These are phyloP conservation scores for Ensete glaucum DNA, from an alignment of 176 grass and related monocot species.

Conservation along the genomic window DNA sequence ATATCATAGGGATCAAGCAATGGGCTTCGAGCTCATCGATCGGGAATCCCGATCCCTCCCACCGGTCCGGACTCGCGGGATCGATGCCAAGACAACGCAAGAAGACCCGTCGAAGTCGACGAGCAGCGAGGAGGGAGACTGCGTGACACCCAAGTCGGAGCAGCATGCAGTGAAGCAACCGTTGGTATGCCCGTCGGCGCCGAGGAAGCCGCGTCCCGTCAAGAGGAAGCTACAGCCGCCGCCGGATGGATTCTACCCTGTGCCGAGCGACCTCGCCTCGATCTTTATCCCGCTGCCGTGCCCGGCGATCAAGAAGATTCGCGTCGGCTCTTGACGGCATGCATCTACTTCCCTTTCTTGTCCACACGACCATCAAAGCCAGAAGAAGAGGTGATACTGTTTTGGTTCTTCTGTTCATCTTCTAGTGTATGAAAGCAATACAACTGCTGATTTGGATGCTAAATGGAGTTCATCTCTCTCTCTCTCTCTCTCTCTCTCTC, in stretches of 20 bases:
- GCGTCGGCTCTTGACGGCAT: background rate
- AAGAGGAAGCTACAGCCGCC: conserved; percentile 2
- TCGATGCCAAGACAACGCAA: background rate
- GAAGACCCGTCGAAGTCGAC: too few species aligned
- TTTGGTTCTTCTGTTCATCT: background rate
- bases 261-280: background rate
- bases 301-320: conserved; percentile 4
- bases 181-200: background rate
- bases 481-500: too few species aligned
- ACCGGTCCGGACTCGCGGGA: background rate
- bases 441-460: background rate
- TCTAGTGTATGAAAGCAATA: background rate
- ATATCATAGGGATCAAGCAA: background rate
- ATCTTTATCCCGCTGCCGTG: background rate
- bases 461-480: too few species aligned
- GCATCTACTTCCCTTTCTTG: too few species aligned
- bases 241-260: background rate
- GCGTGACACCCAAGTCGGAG: background rate
- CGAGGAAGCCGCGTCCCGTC: background rate
- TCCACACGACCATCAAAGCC: too few species aligned
- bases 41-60: background rate
- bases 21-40: background rate
- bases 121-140: background rate
- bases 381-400: too few species aligned
- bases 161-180: background rate